phyloP scores from a whole-genome alignment of 108 stramenopile genomes.

The Nitzschia sp. region DNA sequence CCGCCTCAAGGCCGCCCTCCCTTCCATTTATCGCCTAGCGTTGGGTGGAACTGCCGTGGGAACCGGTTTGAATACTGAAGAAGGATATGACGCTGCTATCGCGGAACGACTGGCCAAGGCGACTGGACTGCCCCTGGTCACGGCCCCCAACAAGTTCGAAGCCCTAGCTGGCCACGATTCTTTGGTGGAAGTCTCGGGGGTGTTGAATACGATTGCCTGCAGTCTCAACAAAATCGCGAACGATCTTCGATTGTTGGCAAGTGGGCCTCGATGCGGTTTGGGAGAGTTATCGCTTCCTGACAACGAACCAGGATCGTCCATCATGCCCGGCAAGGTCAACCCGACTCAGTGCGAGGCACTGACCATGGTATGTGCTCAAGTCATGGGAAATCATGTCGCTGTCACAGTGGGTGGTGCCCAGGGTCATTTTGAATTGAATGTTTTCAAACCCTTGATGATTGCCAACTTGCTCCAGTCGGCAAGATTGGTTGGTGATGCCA shows the following conservation, averaged over 20 bases:
- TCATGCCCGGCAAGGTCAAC: conserved; percentile 99
- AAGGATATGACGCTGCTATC: conserved; percentile 92
- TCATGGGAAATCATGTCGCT: conserved; percentile 97
- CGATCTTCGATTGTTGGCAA: conserved; percentile 93
- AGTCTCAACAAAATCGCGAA: conserved; percentile 97
- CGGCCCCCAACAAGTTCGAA: conserved; percentile 98
- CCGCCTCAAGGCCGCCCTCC: conserved; percentile 70
- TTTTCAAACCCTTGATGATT: conserved; percentile 98
- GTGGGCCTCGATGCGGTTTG: conserved; percentile 95
- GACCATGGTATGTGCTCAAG: conserved; percentile 98
- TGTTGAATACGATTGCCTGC: conserved; percentile 87
- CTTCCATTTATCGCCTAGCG: conserved; percentile 87
- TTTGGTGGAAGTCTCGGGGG: conserved; percentile 91
- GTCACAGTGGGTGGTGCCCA: conserved; percentile 93
- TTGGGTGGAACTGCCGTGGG: conserved; percentile 99
- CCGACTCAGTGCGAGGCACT: conserved; percentile 99
- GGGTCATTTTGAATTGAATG: conserved; percentile 98
- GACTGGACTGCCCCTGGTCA: conserved; percentile 87
- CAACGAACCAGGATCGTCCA: conserved; percentile 97
- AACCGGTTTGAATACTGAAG: conserved; percentile 89
- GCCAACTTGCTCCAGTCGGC: conserved; percentile 92
- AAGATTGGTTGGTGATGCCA: conserved; percentile 91
- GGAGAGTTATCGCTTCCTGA: conserved; percentile 94
- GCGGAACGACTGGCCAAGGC: conserved; percentile 89
- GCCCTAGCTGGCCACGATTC: conserved; percentile 97